Evolutionary conservation across 1,139 yeast species (phyloP).

Genomic region (Groenewaldozyma auringiensis): DNA sequence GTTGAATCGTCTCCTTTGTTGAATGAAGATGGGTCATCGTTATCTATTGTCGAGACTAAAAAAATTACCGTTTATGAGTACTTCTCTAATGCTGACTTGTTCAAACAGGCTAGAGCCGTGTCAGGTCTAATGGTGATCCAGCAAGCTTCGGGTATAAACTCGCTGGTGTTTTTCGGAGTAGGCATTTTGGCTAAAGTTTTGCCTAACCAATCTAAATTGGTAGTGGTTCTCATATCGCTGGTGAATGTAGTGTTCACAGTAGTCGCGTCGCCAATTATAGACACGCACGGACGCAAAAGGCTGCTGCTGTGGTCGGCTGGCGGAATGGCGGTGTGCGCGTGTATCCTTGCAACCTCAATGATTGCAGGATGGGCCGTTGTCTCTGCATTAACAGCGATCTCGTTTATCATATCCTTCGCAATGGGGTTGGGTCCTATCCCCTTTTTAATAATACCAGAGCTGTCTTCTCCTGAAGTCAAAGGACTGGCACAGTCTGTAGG

Average conservation of each 20-base stretch:
- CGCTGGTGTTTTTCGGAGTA: constrained; percentile 88
- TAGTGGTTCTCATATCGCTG: constrained; percentile 67
- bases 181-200: constrained; percentile 61
- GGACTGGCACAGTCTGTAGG: constrained; percentile 92
- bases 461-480: constrained; percentile 70
- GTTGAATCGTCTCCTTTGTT: constrained; percentile 7
- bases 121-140: constrained; percentile 76
- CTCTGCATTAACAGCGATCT: constrained; percentile 59
- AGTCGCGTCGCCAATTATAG: constrained; percentile 64
- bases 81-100: constrained; percentile 43
- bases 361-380: constrained; percentile 41
- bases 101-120: constrained; percentile 55
- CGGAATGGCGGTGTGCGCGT: constrained; percentile 62
- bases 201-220: constrained; percentile 59
- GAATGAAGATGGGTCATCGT: constrained; percentile 1
- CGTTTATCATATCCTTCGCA: constrained; percentile 79
- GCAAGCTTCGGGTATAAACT: constrained; percentile 87
- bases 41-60: neutral
- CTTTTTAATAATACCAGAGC: constrained; percentile 79
- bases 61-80: constrained; percentile 34
- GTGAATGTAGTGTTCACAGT: constrained; percentile 69
- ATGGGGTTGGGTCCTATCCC: constrained; percentile 94
- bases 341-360: constrained; percentile 61
- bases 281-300: constrained; percentile 67
- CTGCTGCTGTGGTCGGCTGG: constrained; percentile 56